Base-by-base conservation (phyloP, 805 yeast genomes). In the Candida oleophila region DNA sequence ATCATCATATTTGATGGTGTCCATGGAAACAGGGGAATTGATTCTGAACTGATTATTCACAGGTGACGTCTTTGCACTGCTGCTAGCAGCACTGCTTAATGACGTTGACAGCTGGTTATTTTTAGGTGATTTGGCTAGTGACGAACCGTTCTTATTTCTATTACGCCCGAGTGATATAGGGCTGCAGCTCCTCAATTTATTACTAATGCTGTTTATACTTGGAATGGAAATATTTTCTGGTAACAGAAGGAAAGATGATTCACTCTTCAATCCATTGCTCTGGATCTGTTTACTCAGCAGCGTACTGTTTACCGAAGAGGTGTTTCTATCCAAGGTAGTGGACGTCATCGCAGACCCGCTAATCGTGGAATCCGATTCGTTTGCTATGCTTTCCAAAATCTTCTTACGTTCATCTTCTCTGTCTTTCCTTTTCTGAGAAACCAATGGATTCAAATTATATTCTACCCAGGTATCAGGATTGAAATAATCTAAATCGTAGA, bases 401-500 rank as follows among this genome's bases (percentile, higher is more conserved):
- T 44, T 41, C 28, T 73, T 54, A 5, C 61, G 63, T 15, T 15
- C 33, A 9, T 39, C 39, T 33, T 68, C 73, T 22, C 54, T 42
- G 28, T 52, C 20, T 28, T 54, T 64, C 55, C 72, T 55, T 50
- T 57, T 61, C 45, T 60, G 65, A 28, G 80, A 66, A 1, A 89
- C 94, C 42, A 88, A 67, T 0, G 97, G 97, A 25, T 85, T 84
- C 35, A 90, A 65, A 43, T 83, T 81, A 57, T 85, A 83, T 51
- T 83, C 78, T 8, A 79, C 81, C 97, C 97, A 91, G 14, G 80
- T 79, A 7, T 88, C 76, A 1, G 89, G 86, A 55, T 91, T 84
- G 57, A 86, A 91, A 55, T 79, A 88, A 69, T 91, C 96, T 19
- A 89, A 60, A 47, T 79, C 79, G 55, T 79, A 78, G 40, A 73